These are phyloP conservation scores for Xerophyta viscosa DNA, from an alignment of 106 monocot species.

Conservation along the genomic window DNA sequence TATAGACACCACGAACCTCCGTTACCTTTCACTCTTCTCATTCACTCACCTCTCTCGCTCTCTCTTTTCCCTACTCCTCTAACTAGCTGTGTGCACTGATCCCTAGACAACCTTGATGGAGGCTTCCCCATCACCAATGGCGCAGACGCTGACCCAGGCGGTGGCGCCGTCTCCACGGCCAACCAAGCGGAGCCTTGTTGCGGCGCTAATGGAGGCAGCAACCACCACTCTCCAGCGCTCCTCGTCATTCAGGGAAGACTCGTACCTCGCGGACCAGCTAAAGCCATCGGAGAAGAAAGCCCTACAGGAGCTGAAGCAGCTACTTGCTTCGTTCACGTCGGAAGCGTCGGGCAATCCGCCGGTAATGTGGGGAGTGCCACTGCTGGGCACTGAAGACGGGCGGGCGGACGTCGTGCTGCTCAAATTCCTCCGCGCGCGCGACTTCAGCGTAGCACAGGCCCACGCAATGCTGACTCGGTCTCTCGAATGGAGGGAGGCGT, in stretches of 20 bases:
- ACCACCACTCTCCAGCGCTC: conserved; percentile 28
- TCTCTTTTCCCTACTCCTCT: too few species aligned
- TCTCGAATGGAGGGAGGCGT: conserved; percentile 35
- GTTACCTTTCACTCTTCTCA: too few species aligned
- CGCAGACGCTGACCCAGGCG: background rate
- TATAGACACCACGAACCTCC: too few species aligned
- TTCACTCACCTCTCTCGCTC: too few species aligned
- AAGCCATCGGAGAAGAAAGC: conserved; percentile 32
- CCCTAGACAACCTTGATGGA: too few species aligned
- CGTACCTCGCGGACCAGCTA: conserved; percentile 43
- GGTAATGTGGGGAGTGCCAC: conserved; percentile 18
- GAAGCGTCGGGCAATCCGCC: background rate
- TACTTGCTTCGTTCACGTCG: conserved; percentile 8
- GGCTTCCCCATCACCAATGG: background rate
- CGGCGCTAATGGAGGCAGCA: conserved; percentile 40
- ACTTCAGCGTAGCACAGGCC: conserved; percentile 38
- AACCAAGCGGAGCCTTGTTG: conserved; percentile 33
- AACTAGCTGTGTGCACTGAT: too few species aligned
- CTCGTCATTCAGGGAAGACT: conserved; percentile 72
- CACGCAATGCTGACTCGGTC: conserved; percentile 46
- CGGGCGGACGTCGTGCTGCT: conserved; percentile 53
- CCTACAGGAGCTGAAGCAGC: conserved; percentile 29
- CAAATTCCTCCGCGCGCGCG: conserved; percentile 58
- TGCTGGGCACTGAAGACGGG: conserved; percentile 16
- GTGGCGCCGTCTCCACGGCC: conserved; percentile 13